These are phyloP conservation scores for Rosa rugosa DNA, from an alignment of 306 rosid genomes.

Conservation along the genomic window DNA sequence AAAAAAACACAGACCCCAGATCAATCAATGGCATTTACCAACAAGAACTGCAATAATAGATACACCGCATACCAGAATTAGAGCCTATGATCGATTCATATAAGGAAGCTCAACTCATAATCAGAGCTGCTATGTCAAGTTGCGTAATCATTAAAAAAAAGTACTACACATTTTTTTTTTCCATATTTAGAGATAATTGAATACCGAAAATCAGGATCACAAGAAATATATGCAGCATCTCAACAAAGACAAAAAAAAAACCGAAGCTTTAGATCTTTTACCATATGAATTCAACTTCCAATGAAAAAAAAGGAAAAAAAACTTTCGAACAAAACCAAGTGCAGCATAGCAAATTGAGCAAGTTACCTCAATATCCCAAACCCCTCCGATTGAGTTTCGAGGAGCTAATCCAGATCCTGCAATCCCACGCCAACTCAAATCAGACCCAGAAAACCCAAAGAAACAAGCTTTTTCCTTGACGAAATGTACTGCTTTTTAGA, in stretches of 20 bases:
- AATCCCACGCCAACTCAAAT: slow-evolving; percentile 28
- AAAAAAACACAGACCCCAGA: not conserved
- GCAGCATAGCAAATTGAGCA: slow-evolving; percentile 13
- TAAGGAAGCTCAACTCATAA: not conserved
- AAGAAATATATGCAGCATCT: slow-evolving; percentile 4
- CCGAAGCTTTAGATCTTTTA: not conserved
- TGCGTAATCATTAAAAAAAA: not conserved
- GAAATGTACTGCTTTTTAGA: slow-evolving; percentile 19
- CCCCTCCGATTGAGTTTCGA: slow-evolving; percentile 14
- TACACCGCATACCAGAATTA: not conserved
- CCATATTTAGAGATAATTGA: slow-evolving; percentile 4
- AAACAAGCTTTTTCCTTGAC: not conserved
- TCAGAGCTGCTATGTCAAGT: not conserved
- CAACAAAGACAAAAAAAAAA: not conserved
- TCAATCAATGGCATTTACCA: not conserved
- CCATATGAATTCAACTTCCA: slow-evolving; percentile 14
- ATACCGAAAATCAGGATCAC: slow-evolving; percentile 3
- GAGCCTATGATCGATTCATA: not conserved
- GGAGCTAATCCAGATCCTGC: slow-evolving; percentile 32
- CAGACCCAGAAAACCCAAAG: slow-evolving; percentile 19
- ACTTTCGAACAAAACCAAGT: not conserved
- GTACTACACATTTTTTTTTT: not conserved
- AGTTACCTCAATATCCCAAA: slow-evolving; percentile 25
- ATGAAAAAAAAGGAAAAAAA: not conserved
- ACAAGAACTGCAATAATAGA: not conserved